phyloP scores from a whole-genome alignment of 2,329 filamentous ascomycete genomes.

The Sphaerulina vaccinii region DNA sequence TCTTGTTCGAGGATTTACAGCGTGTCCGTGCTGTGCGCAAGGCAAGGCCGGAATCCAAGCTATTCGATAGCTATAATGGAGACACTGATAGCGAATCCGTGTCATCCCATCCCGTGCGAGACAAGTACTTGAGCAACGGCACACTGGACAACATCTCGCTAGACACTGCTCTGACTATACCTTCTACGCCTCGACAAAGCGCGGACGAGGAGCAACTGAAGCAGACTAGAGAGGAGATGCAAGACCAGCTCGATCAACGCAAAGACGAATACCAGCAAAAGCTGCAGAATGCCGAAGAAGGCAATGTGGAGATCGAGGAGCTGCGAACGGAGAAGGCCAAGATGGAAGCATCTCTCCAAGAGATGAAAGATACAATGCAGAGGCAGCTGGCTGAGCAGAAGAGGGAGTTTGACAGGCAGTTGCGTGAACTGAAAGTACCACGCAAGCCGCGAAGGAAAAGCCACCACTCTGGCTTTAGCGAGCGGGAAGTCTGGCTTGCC shows the following conservation, averaged over 20 bases:
- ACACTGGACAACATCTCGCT: constrained; percentile 91
- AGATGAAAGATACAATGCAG: constrained; percentile 85
- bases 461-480: constrained; percentile 52
- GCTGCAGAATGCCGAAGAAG: constrained; percentile 70
- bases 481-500: constrained; percentile 70
- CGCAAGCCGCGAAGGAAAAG: constrained; percentile 26
- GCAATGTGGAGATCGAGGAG: constrained; percentile 76
- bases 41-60: constrained; percentile 56
- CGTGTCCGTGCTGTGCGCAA: constrained; percentile 81
- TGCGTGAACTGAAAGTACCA: constrained; percentile 65
- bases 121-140: constrained; percentile 93
- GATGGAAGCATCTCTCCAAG: constrained; percentile 78
- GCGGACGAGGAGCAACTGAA: constrained; percentile 76
- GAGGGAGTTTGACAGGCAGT: constrained; percentile 77
- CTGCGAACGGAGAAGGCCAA: constrained; percentile 76
- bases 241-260: constrained; percentile 76
- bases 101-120: constrained; percentile 70
- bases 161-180: constrained; percentile 90
- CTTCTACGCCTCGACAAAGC: constrained; percentile 82
- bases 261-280: constrained; percentile 80
- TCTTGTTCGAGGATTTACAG: constrained; percentile 90
- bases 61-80: constrained; percentile 49
- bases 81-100: constrained; percentile 85
- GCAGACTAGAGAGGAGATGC: constrained; percentile 77
- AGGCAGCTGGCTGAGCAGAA: constrained; percentile 80